Evolutionary conservation across 371 early-diverging fungal genomes (phyloP), one percentile per base, ranked within the genome.

Genomic region (Mortierella polycephala): DNA sequence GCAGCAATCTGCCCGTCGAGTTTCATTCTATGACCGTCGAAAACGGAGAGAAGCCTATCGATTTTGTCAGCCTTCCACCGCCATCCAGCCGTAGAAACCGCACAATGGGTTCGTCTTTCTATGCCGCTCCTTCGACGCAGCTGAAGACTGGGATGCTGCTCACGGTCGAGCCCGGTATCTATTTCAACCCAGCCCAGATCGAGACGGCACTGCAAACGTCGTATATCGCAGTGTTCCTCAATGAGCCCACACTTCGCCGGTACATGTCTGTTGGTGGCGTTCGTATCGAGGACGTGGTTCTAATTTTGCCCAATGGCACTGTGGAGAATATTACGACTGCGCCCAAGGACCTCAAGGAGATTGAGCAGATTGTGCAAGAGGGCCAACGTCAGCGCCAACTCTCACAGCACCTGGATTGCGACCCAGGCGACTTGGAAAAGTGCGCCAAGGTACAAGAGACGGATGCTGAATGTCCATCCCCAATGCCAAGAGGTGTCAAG

Each of bases 111-210:
- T 92, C 69, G 84, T 93, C 62, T 85, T 92, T 81, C 83, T 97
- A 67, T 89, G 98, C 54, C 86, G 95, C 88, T 85, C 95, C 65
- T 86, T 95, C 71, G 74, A 85, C 50, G 7, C 21, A 42, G 23
- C 85, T 97, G 59, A 83, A 87, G 58, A 83, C 89, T 11, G 95
- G 94, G 39, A 95, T 96, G 92, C 89, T 91, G 20, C 89, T 97
- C 44, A 97, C 98, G 3, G 95, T 96, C 37, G 98, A 97, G 82
- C 98, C 98, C 21, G 98, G 98, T 83, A 89, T 89, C 68, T 91
- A 89, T 65, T 89, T 89, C 60, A 87, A 86, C 83, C 83, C 72
- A 69, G 86, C 70, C 70, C 88, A 65, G 87, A 83, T 68, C 83
- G 85, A 60, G 21, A 42, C 54, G 62, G 62, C 69, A 2, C 52